A percentile compares a stretch with the other conserved stretches of the same genome.
Evolutionary conservation across 371 early-diverging fungal species (phyloP).

Genomic region (Haplosporangium sp.): DNA sequence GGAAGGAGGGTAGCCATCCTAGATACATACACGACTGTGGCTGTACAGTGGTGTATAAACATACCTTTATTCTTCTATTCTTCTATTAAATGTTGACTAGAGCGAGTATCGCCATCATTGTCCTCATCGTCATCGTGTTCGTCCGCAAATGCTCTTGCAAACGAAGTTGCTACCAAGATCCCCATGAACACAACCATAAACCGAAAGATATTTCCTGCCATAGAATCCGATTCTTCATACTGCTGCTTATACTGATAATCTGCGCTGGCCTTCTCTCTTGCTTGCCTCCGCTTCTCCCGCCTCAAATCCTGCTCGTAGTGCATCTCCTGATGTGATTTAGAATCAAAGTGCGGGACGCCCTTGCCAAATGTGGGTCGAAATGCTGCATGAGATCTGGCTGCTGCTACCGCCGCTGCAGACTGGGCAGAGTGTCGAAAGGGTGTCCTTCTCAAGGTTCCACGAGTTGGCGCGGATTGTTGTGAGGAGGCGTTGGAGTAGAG

Average conservation of each 20-base stretch:
- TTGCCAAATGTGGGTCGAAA: constrained; percentile 14
- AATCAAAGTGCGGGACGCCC: constrained; percentile 33
- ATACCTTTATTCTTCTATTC: too few species aligned
- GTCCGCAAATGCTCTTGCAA: constrained; percentile 36
- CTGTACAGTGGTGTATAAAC: too few species aligned
- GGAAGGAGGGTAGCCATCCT: too few species aligned
- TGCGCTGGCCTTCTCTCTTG: constrained; percentile 19
- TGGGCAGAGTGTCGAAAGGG: constrained; percentile 52
- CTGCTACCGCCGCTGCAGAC: constrained; percentile 46
- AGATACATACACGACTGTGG: too few species aligned
- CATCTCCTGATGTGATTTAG: constrained; percentile 53
- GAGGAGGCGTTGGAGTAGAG: constrained; percentile 29
- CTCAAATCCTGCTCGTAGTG: constrained; percentile 46
- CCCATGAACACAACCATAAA: constrained; percentile 21
- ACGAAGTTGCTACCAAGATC: constrained; percentile 21
- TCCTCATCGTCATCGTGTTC: constrained; percentile 13
- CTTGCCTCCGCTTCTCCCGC: constrained; percentile 34
- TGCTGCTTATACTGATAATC: constrained; percentile 16
- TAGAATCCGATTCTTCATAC: constrained; percentile 23
- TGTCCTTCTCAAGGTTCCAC: constrained; percentile 42
- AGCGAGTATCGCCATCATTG: not conserved
- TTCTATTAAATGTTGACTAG: not conserved
- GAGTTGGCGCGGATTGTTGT: constrained; percentile 6
- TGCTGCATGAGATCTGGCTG: constrained; percentile 23
- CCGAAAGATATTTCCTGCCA: constrained; percentile 10